Conservation (phyloP, 2,329 filamentous ascomycete genomes). For the Fusarium napiforme region DNA sequence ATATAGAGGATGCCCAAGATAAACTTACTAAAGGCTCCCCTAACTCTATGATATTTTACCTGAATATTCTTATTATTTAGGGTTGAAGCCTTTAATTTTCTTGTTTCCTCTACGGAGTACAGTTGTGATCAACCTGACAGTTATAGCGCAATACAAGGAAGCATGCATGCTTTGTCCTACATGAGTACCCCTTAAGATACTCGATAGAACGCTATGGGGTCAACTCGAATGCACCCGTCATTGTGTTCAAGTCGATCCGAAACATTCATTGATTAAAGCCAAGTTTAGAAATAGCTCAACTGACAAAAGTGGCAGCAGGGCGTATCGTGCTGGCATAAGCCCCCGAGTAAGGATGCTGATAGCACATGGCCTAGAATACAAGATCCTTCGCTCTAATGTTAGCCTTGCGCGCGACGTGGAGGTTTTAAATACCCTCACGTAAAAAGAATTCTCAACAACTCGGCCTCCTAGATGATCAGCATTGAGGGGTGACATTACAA, state of each 20-base stretch:
- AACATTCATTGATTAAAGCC: background rate
- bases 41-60: background rate
- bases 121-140: conserved; percentile 1
- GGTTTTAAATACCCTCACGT: background rate
- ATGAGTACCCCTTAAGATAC: background rate
- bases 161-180: background rate
- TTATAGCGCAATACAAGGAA: background rate
- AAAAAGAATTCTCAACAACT: background rate
- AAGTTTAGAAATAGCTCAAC: too few relatives aligned
- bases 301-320: background rate
- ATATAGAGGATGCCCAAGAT: background rate
- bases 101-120: background rate
- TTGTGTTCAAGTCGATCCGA: background rate
- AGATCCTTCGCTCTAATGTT: background rate
- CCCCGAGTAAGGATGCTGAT: background rate
- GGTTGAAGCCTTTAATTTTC: background rate
- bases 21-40: background rate
- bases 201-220: background rate
- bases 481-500: background rate
- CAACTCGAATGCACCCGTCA: background rate
- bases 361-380: background rate
- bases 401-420: background rate
- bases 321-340: background rate
- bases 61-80: background rate
- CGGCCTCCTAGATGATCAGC: background rate